Base-by-base conservation (phyloP, 768 basidiomycete species). In the Tephrocybe sp. region DNA sequence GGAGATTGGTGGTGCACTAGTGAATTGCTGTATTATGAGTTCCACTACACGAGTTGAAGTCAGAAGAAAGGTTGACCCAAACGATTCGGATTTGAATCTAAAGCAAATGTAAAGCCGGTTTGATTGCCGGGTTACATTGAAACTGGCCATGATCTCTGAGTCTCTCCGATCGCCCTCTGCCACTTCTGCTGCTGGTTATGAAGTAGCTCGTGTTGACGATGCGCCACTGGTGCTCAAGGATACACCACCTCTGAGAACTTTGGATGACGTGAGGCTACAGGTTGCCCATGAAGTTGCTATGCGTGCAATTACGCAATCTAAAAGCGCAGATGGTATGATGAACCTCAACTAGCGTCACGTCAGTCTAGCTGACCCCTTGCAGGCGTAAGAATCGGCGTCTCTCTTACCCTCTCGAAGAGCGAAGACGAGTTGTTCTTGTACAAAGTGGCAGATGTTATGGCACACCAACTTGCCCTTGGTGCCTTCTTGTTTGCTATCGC, bases 201-300 rank as follows among this genome's bases (percentile, higher is more conserved):
- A 48, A 44, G 21, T 38, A 14, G 32, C 37, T 28, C 34, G 34
- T 18, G 15, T 21, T 23, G 51, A 43, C 28, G 33, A 52, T 25
- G 33, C 47, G 15, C 40, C 44, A 18, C 37, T 54, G n/a, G 33
- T 32, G 8, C 23, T 46, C 12, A 47, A 44, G 32, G 39, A 17
- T 14, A 45, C 37, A 14, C 33, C 55, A 25, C 44, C 67, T 5
- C 64, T 59, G n/a, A 77, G 80, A 15, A 85, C 83, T 0, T 64
- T 88, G n/a, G 80, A 78, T 38, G 79, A 79, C 52, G 74, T 87
- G 9, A 77, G 83, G 15, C 72, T 78, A 21, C 81, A 85, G 57
- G 84, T 84, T 14, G 79, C 85, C 0, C 67, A 74, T 36, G 74
- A 78, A 53, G 72, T 86, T 44, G 84, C 83, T 3, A 64, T 83